These are phyloP conservation scores for Discostella stelligera DNA, from an alignment of 352 stramenopile species.

Conservation along the genomic window DNA sequence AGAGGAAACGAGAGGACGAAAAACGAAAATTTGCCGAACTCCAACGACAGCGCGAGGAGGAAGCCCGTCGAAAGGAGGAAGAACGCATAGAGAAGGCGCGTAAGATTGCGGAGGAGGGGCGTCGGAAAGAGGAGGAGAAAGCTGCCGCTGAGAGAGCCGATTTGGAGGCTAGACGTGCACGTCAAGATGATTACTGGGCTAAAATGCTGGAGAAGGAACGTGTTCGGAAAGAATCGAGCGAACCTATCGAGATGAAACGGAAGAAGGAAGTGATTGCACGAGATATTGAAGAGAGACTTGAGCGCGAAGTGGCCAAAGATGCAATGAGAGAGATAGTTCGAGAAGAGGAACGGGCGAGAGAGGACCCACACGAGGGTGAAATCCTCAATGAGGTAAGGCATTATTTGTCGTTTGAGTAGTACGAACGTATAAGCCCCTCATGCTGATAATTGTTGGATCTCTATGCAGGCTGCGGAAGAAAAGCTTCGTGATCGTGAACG, in stretches of 20 bases:
- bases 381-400: slow-evolving; percentile 50
- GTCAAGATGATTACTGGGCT: slow-evolving; percentile 46
- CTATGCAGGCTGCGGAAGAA: slow-evolving; percentile 29
- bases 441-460: background rate
- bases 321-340: slow-evolving; percentile 41
- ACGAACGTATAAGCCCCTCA: background rate
- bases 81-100: slow-evolving; percentile 37
- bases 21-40: slow-evolving; percentile 13
- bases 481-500: slow-evolving; percentile 35
- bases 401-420: slow-evolving; percentile 7
- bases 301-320: slow-evolving; percentile 38
- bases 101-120: slow-evolving; percentile 28
- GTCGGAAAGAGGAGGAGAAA: slow-evolving; percentile 25
- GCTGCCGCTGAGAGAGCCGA: slow-evolving; percentile 25
- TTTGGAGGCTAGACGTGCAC: slow-evolving; percentile 25
- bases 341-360: slow-evolving; percentile 39
- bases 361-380: slow-evolving; percentile 44
- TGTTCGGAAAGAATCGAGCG: slow-evolving; percentile 9
- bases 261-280: slow-evolving; percentile 28
- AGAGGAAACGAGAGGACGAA: slow-evolving; percentile 33
- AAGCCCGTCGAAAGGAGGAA: slow-evolving; percentile 24
- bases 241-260: slow-evolving; percentile 14
- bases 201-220: slow-evolving; percentile 41
- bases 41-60: slow-evolving; percentile 31
- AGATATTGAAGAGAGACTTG: slow-evolving; percentile 35